phyloP scores from a whole-genome alignment of 192 early-diverging fungal species.

The Coemansia sp. region DNA sequence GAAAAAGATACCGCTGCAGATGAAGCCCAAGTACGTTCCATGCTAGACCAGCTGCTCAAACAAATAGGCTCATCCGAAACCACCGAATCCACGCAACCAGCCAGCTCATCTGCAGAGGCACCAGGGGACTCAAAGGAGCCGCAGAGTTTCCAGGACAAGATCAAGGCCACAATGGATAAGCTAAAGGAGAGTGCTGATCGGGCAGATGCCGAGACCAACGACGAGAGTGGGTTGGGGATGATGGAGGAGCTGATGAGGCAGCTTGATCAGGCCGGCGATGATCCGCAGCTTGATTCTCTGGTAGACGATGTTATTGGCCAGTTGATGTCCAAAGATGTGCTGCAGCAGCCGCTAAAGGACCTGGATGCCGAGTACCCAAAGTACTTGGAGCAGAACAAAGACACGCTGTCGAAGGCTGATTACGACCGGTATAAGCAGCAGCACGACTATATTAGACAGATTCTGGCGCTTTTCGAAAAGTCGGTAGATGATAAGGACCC shows the following conservation, averaged over 20 bases:
- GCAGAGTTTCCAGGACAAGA: slow-evolving; percentile 79
- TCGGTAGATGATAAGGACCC: slow-evolving; percentile 58
- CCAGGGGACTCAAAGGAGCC: not conserved
- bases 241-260: slow-evolving; percentile 87
- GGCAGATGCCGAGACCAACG: slow-evolving; percentile 68
- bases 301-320: slow-evolving; percentile 88
- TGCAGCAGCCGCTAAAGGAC: slow-evolving; percentile 96
- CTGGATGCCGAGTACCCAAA: slow-evolving; percentile 82
- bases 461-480: slow-evolving; percentile 77
- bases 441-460: slow-evolving; percentile 71
- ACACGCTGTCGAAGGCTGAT: slow-evolving; percentile 66
- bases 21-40: slow-evolving; percentile 61
- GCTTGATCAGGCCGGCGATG: slow-evolving; percentile 73
- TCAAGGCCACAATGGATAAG: slow-evolving; percentile 87
- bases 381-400: slow-evolving; percentile 81
- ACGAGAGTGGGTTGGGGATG: slow-evolving; percentile 62
- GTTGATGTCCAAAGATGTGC: slow-evolving; percentile 87
- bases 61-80: slow-evolving; percentile 48
- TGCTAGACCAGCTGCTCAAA: slow-evolving; percentile 74
- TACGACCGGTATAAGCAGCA: slow-evolving; percentile 77
- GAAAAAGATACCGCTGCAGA: slow-evolving; percentile 16
- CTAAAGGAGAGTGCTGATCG: slow-evolving; percentile 80
- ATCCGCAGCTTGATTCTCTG: slow-evolving; percentile 72
- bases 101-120: not conserved
- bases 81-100: slow-evolving; percentile 1